Base-by-base conservation (phyloP, 73 alveolate species). In the Symbiodinium natans region DNA sequence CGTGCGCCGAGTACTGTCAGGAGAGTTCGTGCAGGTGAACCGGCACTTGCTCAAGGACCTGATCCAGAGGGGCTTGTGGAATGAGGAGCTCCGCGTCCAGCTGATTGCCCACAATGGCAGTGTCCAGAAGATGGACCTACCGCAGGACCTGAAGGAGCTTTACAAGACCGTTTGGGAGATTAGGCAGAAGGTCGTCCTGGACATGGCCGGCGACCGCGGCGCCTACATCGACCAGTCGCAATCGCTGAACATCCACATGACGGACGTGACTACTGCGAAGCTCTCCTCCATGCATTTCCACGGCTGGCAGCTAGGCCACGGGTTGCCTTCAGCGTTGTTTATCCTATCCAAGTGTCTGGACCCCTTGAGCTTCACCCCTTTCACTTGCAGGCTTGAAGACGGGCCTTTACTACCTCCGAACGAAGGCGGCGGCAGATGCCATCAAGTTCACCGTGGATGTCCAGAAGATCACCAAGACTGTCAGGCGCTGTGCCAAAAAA, bases 131-230 rank as follows among this genome's bases (percentile, higher is more conserved):
- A 92, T 99, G 34, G 99, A 99, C 74, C 95, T 99, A 41, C 99
- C 99, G 11, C 99, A 99, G 36, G 99, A 99, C 36, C 39, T 80
- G 74, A 82, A 99, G 99, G 99, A 93, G 56, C 99, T 99, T 34
- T 99, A 99, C 99, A 99, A 99, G 99, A 99, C 99, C 7, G 99
- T 99, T 71, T 99, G 99, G 99, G 99, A 99, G 99, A 99, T 99
- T 92, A 98, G 99, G 36, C 99, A 99, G 99, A 99, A 99, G 99
- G 93, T 99, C 29, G 96, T 99, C 42, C 82, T 99, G 46, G 99
- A 99, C 82, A 98, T 99, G 95, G 99, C 99, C 1, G 99, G 99
- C 17, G 99, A 99, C 43, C 99, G 99, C 68, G 99, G 94, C 7
- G 94, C 99, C 10, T 98, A 63, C 93, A 88, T 98, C 19, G 99